Percentiles rank a stretch among this genome's conserved stretches.
Evolutionary conservation across 345 rosid genomes (phyloP).

Genomic region (Moricandia moricandioides): DNA sequence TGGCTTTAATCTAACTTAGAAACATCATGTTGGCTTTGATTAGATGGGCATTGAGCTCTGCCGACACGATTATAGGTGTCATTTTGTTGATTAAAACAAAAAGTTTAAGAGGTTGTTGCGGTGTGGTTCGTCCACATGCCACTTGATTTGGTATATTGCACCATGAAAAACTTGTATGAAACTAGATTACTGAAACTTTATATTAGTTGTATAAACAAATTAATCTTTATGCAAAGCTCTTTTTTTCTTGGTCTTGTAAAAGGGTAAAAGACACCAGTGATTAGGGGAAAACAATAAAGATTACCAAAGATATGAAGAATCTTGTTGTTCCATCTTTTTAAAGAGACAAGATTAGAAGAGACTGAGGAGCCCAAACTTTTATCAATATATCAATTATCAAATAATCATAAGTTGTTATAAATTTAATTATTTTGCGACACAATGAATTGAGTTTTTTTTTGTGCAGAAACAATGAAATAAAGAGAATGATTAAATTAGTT

Average conservation of each 20-base stretch:
- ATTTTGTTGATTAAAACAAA: neutral
- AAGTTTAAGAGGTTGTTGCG: neutral
- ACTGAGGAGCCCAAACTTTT: neutral
- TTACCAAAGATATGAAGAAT: neutral
- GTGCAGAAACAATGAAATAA: too few relatives aligned
- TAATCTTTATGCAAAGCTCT: neutral
- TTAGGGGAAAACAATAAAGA: neutral
- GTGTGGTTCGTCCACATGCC: slow-evolving; percentile 6
- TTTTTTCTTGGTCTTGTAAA: neutral
- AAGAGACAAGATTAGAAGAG: neutral
- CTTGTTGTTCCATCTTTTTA: neutral
- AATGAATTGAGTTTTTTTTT: too few relatives aligned
- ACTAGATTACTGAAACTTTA: neutral
- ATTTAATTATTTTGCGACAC: neutral
- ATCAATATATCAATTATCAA: neutral
- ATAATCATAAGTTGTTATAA: neutral
- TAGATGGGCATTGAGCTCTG: neutral
- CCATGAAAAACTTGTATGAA: neutral
- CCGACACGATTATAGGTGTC: neutral
- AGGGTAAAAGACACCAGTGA: neutral
- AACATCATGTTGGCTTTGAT: neutral
- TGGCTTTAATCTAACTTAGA: neutral
- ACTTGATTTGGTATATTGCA: neutral
- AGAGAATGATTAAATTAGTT: too few relatives aligned
- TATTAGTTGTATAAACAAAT: neutral